Base-by-base conservation (phyloP, 495 filamentous ascomycete genomes). In the Penicillium cinerascens region DNA sequence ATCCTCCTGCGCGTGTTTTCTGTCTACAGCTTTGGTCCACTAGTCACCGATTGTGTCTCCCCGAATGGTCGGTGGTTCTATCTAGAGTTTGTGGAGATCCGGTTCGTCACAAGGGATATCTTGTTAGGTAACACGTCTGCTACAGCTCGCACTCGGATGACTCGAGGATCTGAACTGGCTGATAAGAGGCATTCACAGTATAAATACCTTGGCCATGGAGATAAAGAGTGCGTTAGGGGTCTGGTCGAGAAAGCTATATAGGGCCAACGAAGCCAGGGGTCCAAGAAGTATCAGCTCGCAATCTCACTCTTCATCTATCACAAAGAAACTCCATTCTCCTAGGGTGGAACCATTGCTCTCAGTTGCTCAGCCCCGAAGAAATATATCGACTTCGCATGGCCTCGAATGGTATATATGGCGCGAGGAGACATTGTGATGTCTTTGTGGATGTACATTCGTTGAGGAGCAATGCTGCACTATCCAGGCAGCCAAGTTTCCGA, bases 301-400 rank as follows among this genome's bases (percentile, higher is more conserved):
- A n/a, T n/a, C n/a, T n/a, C n/a, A n/a, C n/a, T n/a, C n/a, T n/a
- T n/a, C n/a, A n/a, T n/a, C n/a, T n/a, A n/a, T n/a, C n/a, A n/a
- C n/a, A n/a, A n/a, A n/a, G n/a, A n/a, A n/a, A n/a, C n/a, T n/a
- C 26, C 11, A 6, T 8, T 10, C 1, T 29, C 5, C 11, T 29
- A 70, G 63, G 55, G 57, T 18, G 64, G 64, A 15, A 49, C 48
- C 26, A 4, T 68, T 43, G 67, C 62, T 47, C 59, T 68, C 33
- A 64, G 62, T 23, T 67, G 64, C 55, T 42, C 41, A 4, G 45
- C 37, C 15, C 29, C 51, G 13, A 36, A 56, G 42, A 36, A 60
- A 39, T 52, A 54, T 33, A 55, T 9, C 5, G 35, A 40, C 15
- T 13, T 46, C n/a, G 16, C 23, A 11, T 39, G 17, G 1, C 6